These are phyloP conservation scores for Malus domestica DNA, from an alignment of 306 rosid species.

Conservation along the genomic window DNA sequence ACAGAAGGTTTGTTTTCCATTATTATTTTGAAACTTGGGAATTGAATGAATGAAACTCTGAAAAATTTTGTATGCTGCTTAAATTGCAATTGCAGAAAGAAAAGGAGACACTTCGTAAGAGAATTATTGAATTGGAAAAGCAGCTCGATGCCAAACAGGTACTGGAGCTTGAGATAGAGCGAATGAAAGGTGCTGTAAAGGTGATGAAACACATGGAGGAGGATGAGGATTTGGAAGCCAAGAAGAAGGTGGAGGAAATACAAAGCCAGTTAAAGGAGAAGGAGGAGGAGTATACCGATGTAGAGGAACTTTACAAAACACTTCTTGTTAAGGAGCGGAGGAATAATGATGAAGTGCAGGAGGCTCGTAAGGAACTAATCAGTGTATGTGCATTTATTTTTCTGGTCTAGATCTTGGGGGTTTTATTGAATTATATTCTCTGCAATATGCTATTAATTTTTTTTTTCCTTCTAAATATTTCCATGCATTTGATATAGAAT, in stretches of 20 bases:
- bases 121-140: constrained; percentile 51
- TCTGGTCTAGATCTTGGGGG: neutral
- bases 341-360: constrained; percentile 74
- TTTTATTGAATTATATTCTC: neutral
- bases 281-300: constrained; percentile 42
- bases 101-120: constrained; percentile 47
- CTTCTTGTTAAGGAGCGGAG: constrained; percentile 54
- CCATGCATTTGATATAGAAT: neutral
- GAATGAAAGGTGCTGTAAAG: constrained; percentile 56
- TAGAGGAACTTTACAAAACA: constrained; percentile 36
- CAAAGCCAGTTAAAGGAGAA: constrained; percentile 41
- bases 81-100: constrained; percentile 39
- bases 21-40: neutral
- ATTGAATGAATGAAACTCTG: neutral
- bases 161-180: constrained; percentile 57
- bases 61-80: neutral
- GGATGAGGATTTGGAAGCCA: constrained; percentile 42
- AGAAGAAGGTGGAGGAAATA: constrained; percentile 44
- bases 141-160: constrained; percentile 68
- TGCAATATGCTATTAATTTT: neutral
- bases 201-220: constrained; percentile 67
- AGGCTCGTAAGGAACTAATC: constrained; percentile 68
- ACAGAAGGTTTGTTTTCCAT: constrained; percentile 39
- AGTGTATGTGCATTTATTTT: constrained; percentile 26
- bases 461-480: neutral